These are phyloP conservation scores for Fusarium sp. DNA, from an alignment of 2,329 filamentous ascomycete species.

Conservation along the genomic window DNA sequence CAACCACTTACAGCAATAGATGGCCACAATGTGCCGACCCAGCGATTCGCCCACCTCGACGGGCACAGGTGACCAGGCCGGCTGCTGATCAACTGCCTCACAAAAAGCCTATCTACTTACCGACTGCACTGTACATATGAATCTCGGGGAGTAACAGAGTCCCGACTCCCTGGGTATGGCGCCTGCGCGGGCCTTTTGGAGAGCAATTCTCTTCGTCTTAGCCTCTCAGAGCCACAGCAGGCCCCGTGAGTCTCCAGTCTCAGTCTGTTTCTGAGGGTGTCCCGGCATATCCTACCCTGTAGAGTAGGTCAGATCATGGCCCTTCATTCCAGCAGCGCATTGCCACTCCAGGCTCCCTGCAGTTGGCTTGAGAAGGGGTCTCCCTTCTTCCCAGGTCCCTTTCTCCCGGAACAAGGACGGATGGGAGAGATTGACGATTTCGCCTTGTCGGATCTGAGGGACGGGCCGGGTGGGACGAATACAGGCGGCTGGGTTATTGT, in stretches of 20 bases:
- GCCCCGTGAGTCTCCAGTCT: conserved; percentile 4
- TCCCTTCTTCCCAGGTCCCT: background rate
- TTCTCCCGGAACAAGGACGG: conserved; percentile 4
- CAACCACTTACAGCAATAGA: conserved; percentile 8
- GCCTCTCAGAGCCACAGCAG: conserved; percentile 11
- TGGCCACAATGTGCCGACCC: conserved; percentile 24
- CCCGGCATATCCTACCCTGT: conserved; percentile 13
- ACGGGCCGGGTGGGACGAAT: conserved; percentile 36
- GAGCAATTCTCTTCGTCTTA: conserved; percentile 19
- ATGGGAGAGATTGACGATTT: conserved; percentile 1
- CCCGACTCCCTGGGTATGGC: conserved; percentile 42
- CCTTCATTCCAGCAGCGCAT: conserved; percentile 18
- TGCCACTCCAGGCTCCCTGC: conserved; percentile 28
- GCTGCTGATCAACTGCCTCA: conserved; percentile 12
- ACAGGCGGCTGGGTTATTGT: conserved; percentile 17
- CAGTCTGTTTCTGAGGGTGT: conserved; percentile 11
- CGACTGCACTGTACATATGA: no score
- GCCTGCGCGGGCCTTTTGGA: conserved; percentile 29
- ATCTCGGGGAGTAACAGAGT: conserved; percentile 5
- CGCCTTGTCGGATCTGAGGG: conserved; percentile 35
- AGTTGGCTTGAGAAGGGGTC: background rate
- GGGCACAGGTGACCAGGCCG: no score
- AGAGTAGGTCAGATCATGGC: conserved; percentile 30
- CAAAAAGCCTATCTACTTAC: conserved; percentile 22
- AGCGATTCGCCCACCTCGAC: background rate